Evolutionary conservation across 1,139 yeast species (phyloP), one percentile per base, ranked within the genome.

Genomic region (Yamadazyma mexicana): DNA sequence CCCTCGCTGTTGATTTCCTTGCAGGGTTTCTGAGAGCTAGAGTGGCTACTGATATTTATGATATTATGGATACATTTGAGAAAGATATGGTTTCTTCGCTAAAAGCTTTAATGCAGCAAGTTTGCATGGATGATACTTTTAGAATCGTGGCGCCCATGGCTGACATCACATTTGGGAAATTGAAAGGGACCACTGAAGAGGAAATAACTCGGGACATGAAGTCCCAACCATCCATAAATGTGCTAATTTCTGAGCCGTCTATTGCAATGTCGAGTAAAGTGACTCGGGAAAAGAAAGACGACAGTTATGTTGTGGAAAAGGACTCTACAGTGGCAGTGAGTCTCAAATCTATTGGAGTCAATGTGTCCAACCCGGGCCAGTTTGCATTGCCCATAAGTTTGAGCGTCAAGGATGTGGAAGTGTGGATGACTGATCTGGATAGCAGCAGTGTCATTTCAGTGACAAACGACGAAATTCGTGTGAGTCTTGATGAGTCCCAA

Each of bases 31-130:
- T 66, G 1, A 61, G 63, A 8, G 65, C 67, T 3, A 54, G 64
- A 31, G 54, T 66, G 9, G 62, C 66, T n/a, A 64, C 58, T 37
- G 62, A 69, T 4, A 52, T 81, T 33, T 69, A 70, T 18, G 66
- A 73, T 6, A 62, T 79, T 2, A 65, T 89, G 57, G 96, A 91
- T 55, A 56, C 60, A 15, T 61, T 88, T 16, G 95, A 89, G 44
- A 61, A 77, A 18, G 75, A 77, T n/a, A 77, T 84, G 2, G 68
- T 87, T 10, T 60, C 59, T 28, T 56, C 64, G 14, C 55, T 84
- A 14, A 62, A 67, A 24, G 49, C 48, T 9, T 55, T 69, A 17
- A 59, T 76, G 38, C 52, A 58, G 8, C 64, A 71, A 2, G 51
- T 62, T 1, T 65, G 74, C 3, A 54, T 62, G 20, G 64, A 73